phyloP scores from a whole-genome alignment of 2,329 filamentous ascomycete species.

The Arthrobotrys entomopaga region DNA sequence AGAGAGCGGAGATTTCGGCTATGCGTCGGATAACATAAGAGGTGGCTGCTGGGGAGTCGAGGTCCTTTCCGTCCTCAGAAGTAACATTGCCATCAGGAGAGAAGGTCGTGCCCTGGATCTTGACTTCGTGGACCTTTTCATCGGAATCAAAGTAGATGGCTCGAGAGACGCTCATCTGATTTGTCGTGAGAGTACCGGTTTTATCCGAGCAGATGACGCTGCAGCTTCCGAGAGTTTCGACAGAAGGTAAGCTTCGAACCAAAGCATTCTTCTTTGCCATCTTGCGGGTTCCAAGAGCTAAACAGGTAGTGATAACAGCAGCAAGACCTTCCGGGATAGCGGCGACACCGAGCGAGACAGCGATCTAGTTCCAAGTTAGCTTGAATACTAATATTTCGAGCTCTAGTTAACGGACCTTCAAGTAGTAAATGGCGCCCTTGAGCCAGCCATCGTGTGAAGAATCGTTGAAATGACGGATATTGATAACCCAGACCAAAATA shows the following conservation, averaged over 20 bases:
- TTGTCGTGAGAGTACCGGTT: slow-evolving; percentile 96
- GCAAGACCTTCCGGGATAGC: slow-evolving; percentile 97
- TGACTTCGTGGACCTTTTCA: slow-evolving; percentile 61
- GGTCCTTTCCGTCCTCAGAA: slow-evolving; percentile 70
- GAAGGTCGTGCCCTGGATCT: slow-evolving; percentile 85
- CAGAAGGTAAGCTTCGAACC: slow-evolving; percentile 92
- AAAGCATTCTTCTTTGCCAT: slow-evolving; percentile 99
- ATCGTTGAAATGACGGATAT: slow-evolving; percentile 96
- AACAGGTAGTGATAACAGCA: slow-evolving; percentile 97
- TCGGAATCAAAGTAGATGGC: slow-evolving; percentile 74
- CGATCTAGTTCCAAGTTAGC: slow-evolving; percentile 69
- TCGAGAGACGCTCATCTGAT: slow-evolving; percentile 99
- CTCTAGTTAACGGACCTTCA: slow-evolving; percentile 69
- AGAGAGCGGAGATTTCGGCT: slow-evolving; percentile 75
- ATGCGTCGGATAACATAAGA: slow-evolving; percentile 71
- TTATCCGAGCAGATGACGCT: slow-evolving; percentile 99
- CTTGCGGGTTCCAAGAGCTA: slow-evolving; percentile 94
- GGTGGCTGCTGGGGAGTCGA: slow-evolving; percentile 67
- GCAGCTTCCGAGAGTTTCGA: slow-evolving; percentile 97
- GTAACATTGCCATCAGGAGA: slow-evolving; percentile 76
- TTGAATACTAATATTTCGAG: background rate
- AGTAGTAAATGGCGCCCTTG: slow-evolving; percentile 98
- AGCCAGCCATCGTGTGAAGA: slow-evolving; percentile 91
- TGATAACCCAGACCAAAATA: slow-evolving; percentile 96
- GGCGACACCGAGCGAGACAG: slow-evolving; percentile 95